Evolutionary conservation across 2,329 filamentous ascomycete genomes (phyloP).

Genomic region (Arthrobotrys sinensis): DNA sequence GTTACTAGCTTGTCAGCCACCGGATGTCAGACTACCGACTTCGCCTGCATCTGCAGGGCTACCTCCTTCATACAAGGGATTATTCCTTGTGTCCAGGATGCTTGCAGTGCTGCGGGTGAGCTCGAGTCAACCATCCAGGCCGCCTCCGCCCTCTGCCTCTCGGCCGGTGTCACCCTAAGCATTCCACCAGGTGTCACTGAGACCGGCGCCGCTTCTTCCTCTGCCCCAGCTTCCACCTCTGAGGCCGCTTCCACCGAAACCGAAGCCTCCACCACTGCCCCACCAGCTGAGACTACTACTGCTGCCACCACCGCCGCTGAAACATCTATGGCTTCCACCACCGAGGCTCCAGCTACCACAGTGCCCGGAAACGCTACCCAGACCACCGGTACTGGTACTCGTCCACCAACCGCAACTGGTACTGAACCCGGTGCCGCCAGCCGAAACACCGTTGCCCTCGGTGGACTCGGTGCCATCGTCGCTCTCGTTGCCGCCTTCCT

Average conservation of each 20-base stretch:
- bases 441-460: slow-evolving; percentile 52
- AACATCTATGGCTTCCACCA: slow-evolving; percentile 1
- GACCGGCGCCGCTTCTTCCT: slow-evolving; percentile 59
- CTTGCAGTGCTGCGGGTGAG: slow-evolving; percentile 69
- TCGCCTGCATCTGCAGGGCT: slow-evolving; percentile 71
- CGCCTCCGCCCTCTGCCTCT: slow-evolving; percentile 48
- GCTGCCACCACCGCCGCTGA: neutral
- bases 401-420: slow-evolving; percentile 37
- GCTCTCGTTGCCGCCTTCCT: slow-evolving; percentile 53
- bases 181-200: slow-evolving; percentile 17
- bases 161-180: slow-evolving; percentile 64
- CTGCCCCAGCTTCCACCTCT: slow-evolving; percentile 34
- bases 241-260: slow-evolving; percentile 40
- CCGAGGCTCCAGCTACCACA: slow-evolving; percentile 27
- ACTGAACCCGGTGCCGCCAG: slow-evolving; percentile 41
- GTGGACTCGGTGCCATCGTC: slow-evolving; percentile 55
- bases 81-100: slow-evolving; percentile 70
- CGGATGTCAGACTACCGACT: slow-evolving; percentile 68
- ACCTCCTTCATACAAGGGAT: slow-evolving; percentile 70
- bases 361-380: slow-evolving; percentile 12
- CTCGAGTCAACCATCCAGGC: slow-evolving; percentile 65
- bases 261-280: slow-evolving; percentile 22
- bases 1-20: slow-evolving; percentile 68
- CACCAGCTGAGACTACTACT: slow-evolving; percentile 1
- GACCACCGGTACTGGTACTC: slow-evolving; percentile 10